These are phyloP conservation scores for Paramarasmius palmivorus DNA, from an alignment of 1,284 basidiomycete genomes.

Conservation along the genomic window DNA sequence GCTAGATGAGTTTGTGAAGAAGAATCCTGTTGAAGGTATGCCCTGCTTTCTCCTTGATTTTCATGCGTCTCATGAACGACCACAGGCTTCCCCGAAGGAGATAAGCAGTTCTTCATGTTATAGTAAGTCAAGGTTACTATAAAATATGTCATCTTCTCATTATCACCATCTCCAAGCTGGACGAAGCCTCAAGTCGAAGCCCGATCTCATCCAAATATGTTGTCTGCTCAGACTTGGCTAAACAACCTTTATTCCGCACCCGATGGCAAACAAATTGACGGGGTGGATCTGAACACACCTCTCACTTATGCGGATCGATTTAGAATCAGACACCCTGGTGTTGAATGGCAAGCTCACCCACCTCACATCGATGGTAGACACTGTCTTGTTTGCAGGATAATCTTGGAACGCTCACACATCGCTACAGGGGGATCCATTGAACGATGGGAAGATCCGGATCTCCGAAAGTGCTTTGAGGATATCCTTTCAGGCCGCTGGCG, in stretches of 20 bases:
- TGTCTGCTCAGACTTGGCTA: slow-evolving; percentile 60
- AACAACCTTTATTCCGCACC: slow-evolving; percentile 61
- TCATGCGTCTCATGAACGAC: not conserved
- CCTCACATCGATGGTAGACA: slow-evolving; percentile 76
- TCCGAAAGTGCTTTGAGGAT: slow-evolving; percentile 64
- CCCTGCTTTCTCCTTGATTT: slow-evolving; percentile 3
- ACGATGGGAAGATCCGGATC: slow-evolving; percentile 79
- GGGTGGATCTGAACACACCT: slow-evolving; percentile 68
- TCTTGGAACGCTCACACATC: slow-evolving; percentile 2
- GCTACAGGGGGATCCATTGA: slow-evolving; percentile 72
- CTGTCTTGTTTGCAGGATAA: not conserved
- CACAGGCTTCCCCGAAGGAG: slow-evolving; percentile 9
- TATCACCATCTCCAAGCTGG: slow-evolving; percentile 46
- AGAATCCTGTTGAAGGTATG: slow-evolving; percentile 57
- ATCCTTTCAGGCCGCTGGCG: slow-evolving; percentile 74
- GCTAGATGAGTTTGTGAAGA: slow-evolving; percentile 55
- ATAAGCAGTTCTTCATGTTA: slow-evolving; percentile 9
- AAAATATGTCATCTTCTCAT: not conserved
- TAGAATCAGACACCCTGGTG: slow-evolving; percentile 78
- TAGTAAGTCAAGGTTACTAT: slow-evolving; percentile 1
- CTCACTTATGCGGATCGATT: slow-evolving; percentile 83
- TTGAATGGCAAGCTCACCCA: slow-evolving; percentile 63
- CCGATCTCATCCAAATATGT: slow-evolving; percentile 73
- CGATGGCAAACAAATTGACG: slow-evolving; percentile 33
- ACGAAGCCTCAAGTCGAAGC: slow-evolving; percentile 71